Base-by-base conservation (phyloP, 148 eudicot species). In the Pharnaceum exiguum region DNA sequence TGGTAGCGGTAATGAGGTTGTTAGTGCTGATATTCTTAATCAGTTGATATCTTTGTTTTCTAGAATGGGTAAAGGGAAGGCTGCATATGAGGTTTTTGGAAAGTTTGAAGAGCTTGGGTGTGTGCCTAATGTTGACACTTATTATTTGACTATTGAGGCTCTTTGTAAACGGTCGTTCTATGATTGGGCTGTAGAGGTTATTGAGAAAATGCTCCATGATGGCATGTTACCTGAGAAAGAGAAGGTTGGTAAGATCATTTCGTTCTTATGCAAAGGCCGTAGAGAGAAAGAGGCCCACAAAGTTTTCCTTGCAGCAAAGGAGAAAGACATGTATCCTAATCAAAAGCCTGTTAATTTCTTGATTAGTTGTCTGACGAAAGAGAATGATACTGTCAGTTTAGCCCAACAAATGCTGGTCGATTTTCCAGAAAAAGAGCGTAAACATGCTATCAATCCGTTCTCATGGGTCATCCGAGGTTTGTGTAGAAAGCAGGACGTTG, bases 51-150 rank as follows among this genome's bases (percentile, higher is more conserved):
- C 80, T 21, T 56, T 52, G 4, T 66, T 88, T 28, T 81, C 89
- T 0, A 73, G 57, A 58, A 55, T 85, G 50, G 89, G 90, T 10
- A 85, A 85, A 68, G 95, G 82, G 19, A 79, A 85, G 71, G 90
- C 89, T 33, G 96, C 79, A 17, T 71, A 65, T 60, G 90, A 93
- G 58, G 85, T 79, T 2, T 88, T 88, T 57, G 60, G 61, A 21
- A 88, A 76, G 83, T 88, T 88, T 71, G 96, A 71, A 55, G 84
- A 81, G 4, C 70, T 88, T 38, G 81, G 82, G 0, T 83, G 89
- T 70, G 73, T 69, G 2, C 74, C 73, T 0, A 75, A 85, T 65
- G 73, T 69, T 0, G 96, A 93, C 26, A 73, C 95, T 0, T 93
- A 80, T 70, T 88, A 75, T 72, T 29, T 65, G 15, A 81, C 96